phyloP scores from a whole-genome alignment of 192 early-diverging fungal genomes.

The Coemansia furcata region DNA sequence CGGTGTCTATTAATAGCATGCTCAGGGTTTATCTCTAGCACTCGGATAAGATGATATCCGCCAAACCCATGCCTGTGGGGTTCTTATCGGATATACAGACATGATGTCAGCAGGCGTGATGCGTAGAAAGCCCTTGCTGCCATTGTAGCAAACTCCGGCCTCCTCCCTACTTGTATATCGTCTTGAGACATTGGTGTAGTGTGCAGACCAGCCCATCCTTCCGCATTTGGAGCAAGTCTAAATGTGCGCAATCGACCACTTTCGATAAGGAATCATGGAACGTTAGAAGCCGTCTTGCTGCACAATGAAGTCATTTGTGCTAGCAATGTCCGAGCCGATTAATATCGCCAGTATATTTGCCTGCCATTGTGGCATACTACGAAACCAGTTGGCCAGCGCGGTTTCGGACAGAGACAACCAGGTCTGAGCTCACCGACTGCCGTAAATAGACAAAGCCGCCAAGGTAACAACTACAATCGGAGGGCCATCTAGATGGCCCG shows the following conservation, averaged over 20 bases:
- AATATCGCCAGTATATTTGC: background rate
- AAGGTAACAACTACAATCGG: background rate
- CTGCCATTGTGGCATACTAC: background rate
- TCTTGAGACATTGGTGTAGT: background rate
- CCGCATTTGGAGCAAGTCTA: background rate
- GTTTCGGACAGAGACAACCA: background rate
- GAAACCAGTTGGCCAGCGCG: background rate
- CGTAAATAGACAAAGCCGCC: background rate
- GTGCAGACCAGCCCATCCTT: background rate
- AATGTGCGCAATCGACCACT: background rate
- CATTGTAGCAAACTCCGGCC: background rate
- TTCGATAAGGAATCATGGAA: background rate
- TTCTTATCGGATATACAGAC: background rate
- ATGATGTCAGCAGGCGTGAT: background rate
- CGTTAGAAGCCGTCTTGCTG: background rate
- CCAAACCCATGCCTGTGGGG: background rate
- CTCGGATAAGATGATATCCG: background rate
- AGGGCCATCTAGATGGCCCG: background rate
- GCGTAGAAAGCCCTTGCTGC: background rate
- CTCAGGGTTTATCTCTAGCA: background rate
- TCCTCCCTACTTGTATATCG: background rate
- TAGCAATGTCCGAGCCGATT: background rate
- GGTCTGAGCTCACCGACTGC: background rate
- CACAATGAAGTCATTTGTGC: background rate
- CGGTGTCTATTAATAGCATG: conserved; percentile 9